A percentile compares a stretch with the other conserved stretches of the same genome.
Evolutionary conservation across 2,329 filamentous ascomycete species (phyloP).

Genomic region (Ascosphaera apis): DNA sequence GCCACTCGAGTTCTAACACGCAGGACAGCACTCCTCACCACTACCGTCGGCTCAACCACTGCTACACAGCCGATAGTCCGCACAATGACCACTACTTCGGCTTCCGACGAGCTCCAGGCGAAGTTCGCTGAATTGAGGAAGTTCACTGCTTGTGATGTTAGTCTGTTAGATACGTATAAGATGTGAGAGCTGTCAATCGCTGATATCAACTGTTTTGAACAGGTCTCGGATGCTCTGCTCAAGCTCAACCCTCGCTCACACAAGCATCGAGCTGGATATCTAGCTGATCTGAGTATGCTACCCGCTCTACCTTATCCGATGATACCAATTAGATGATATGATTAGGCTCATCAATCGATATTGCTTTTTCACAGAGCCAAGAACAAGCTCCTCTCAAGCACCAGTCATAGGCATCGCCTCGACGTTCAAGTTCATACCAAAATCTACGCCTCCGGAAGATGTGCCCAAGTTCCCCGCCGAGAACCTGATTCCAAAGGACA

Average conservation of each 20-base stretch:
- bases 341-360: neutral
- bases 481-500: slow-evolving; percentile 32
- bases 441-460: slow-evolving; percentile 20
- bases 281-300: slow-evolving; percentile 35
- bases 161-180: slow-evolving; percentile 1
- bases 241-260: slow-evolving; percentile 31
- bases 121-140: slow-evolving; percentile 14
- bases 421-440: slow-evolving; percentile 33
- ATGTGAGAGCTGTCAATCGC: neutral
- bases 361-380: slow-evolving; percentile 11
- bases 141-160: slow-evolving; percentile 23
- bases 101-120: slow-evolving; percentile 13
- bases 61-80: too few species aligned
- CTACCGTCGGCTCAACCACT: too few species aligned
- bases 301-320: neutral
- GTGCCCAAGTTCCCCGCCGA: slow-evolving; percentile 8
- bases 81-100: slow-evolving; percentile 5
- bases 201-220: slow-evolving; percentile 1
- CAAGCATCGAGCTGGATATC: slow-evolving; percentile 40
- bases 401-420: slow-evolving; percentile 21
- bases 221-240: slow-evolving; percentile 51
- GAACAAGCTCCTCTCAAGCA: slow-evolving; percentile 12
- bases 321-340: neutral
- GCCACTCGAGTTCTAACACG: too few species aligned
- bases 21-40: too few species aligned